Evolutionary conservation across 768 basidiomycete species (phyloP), one percentile per base, ranked within the genome.

Genomic region (Lactarius vividus): DNA sequence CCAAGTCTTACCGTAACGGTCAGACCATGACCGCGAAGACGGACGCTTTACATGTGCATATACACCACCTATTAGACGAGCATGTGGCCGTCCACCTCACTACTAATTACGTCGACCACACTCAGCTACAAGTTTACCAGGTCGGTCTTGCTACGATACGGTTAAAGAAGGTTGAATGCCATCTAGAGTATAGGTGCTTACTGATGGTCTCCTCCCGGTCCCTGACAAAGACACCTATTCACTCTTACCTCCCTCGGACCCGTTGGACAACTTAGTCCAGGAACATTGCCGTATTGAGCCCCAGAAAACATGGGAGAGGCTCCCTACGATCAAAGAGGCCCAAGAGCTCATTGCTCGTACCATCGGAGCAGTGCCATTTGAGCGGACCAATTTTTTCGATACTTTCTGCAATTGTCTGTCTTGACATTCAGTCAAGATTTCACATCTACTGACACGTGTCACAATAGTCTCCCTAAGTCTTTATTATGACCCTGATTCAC

Each of bases 61-160:
- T 70, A 64, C 69, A 62, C 33, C 62, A 37, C 52, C 52, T 68
- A n/a, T 59, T 70, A 33, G 59, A 70, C 63, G 58, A 70, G 13
- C 54, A 68, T 53, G 49, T 70, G 16, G 23, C 31, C 23, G 16
- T 15, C 18, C 62, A 70, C 56, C 69, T 70, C 23, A 49, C 63
- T 7, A 64, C 62, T 4, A 33, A 61, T 42, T 70, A 69, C 55
- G 33, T 33, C 28, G 46, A 68, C 20, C 62, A 35, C 33, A 64
- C 69, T 29, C 67, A 70, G 23, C 7, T 57, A 23, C 67, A 20
- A 26, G 67, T 70, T 40, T 68, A 64, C 29, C 26, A 70, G 60
- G 69, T 70, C 33, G 33, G 60, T 52, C 39, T 59, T 26, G 37
- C 33, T 33, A 31, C 35, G 9, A 40, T 64, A 40, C 18, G 5